phyloP scores from a whole-genome alignment of 257 asterid genomes.

The Solanum peruvianum region DNA sequence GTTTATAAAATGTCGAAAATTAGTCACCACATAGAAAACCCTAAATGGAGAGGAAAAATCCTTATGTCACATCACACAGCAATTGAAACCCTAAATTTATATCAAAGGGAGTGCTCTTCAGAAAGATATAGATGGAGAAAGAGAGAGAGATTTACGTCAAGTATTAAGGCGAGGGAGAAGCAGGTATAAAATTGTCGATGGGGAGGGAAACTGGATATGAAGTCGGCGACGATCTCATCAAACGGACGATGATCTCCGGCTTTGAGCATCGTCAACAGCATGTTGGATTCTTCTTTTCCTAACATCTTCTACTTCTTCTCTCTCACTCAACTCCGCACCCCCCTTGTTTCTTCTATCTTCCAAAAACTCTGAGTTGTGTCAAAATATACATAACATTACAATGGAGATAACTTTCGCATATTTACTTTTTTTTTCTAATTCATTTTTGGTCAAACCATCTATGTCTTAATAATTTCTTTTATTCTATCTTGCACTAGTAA shows the following conservation, averaged over 20 bases:
- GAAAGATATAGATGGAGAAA: not conserved
- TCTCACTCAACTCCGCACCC: not conserved
- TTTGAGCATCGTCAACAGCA: constrained; percentile 40
- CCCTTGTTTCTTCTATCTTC: not conserved
- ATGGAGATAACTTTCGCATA: not conserved
- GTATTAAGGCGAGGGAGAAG: constrained; percentile 59
- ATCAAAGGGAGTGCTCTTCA: not conserved
- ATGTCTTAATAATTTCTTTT: too few relatives aligned
- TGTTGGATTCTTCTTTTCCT: constrained; percentile 17
- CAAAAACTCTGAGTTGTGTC: not conserved
- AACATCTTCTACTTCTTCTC: constrained; percentile 10
- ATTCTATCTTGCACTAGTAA: not conserved
- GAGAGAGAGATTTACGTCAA: constrained; percentile 22
- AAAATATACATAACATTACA: not conserved
- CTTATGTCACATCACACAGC: not conserved
- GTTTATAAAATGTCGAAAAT: not conserved
- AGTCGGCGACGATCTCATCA: constrained; percentile 58
- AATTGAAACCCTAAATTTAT: not conserved
- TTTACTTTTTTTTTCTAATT: not conserved
- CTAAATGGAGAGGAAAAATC: not conserved
- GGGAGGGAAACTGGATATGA: constrained; percentile 37
- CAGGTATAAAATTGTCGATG: constrained; percentile 49
- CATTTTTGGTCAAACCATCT: not conserved
- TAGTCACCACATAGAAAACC: not conserved
- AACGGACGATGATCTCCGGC: constrained; percentile 56